Conservation (phyloP, 2,329 filamentous ascomycete genomes). For the Achaetomium macrosporum region DNA sequence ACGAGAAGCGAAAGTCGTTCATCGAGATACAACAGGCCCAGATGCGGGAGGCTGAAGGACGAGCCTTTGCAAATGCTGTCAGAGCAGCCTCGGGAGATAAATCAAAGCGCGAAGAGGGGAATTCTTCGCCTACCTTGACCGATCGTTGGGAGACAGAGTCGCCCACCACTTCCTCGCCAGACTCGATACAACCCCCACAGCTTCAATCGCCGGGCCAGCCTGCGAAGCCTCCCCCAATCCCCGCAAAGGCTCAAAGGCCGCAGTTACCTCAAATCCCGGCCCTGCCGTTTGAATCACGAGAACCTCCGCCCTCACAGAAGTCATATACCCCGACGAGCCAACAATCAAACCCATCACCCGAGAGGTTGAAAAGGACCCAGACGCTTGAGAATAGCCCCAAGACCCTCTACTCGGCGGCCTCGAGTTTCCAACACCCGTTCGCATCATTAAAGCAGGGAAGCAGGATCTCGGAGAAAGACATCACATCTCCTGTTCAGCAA, state of each 20-base stretch:
- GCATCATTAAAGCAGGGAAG: slow-evolving; percentile 23
- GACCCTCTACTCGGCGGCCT: slow-evolving; percentile 25
- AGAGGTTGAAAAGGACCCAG: slow-evolving; percentile 17
- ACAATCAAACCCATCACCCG: slow-evolving; percentile 17
- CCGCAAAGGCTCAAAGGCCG: slow-evolving; percentile 9
- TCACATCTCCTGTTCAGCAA: slow-evolving; percentile 16
- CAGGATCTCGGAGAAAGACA: slow-evolving; percentile 24
- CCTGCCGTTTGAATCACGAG: slow-evolving; percentile 12
- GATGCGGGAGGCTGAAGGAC: slow-evolving; percentile 56
- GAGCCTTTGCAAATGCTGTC: slow-evolving; percentile 49
- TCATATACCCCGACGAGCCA: slow-evolving; percentile 11
- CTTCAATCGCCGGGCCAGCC: slow-evolving; percentile 4
- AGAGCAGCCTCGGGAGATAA: slow-evolving; percentile 26
- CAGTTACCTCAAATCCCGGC: slow-evolving; percentile 12
- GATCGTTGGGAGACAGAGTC: slow-evolving; percentile 14
- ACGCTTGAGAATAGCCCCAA: slow-evolving; percentile 39
- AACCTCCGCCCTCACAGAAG: slow-evolving; percentile 13
- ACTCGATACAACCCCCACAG: slow-evolving; percentile 12
- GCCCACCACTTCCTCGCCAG: slow-evolving; percentile 24
- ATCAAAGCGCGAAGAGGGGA: not conserved
- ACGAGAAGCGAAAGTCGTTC: slow-evolving; percentile 52
- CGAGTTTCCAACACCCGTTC: slow-evolving; percentile 26
- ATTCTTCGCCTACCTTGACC: slow-evolving; percentile 28
- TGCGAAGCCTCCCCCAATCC: slow-evolving; percentile 6
- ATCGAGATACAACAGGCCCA: slow-evolving; percentile 54